Percentiles rank a stretch among this genome's conserved stretches.
phyloP scores from a whole-genome alignment of 495 filamentous ascomycete species.

The Talaromyces liani region DNA sequence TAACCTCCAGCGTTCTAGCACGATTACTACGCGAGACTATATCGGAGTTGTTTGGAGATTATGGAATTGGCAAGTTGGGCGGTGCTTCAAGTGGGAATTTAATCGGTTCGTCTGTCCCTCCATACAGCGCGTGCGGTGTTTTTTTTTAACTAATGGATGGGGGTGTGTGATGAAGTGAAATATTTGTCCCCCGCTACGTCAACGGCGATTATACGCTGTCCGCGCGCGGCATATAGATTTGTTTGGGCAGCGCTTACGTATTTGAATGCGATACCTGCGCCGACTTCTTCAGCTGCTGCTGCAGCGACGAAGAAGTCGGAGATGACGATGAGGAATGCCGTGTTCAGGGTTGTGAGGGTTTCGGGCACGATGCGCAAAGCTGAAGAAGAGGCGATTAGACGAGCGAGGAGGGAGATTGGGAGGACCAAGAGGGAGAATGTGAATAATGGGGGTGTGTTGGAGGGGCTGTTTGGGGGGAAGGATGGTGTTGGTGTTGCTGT shows the following conservation, averaged over 20 bases:
- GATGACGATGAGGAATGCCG: slow-evolving; percentile 43
- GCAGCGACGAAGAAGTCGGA: slow-evolving; percentile 23
- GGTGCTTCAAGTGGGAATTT: slow-evolving; percentile 52
- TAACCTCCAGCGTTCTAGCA: slow-evolving; percentile 56
- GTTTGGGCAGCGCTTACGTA: slow-evolving; percentile 86
- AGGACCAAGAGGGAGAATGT: slow-evolving; percentile 40
- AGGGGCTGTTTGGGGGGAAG: slow-evolving; percentile 32
- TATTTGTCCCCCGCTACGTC: slow-evolving; percentile 90
- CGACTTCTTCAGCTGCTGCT: not conserved
- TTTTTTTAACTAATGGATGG: slow-evolving; percentile 7
- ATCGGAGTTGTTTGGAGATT: slow-evolving; percentile 78
- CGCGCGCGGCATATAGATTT: slow-evolving; percentile 70
- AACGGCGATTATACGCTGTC: slow-evolving; percentile 79
- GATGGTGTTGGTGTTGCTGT: slow-evolving; percentile 16
- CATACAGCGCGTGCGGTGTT: too few relatives aligned
- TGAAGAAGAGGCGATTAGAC: slow-evolving; percentile 77
- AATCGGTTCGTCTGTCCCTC: slow-evolving; percentile 44
- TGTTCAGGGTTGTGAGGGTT: slow-evolving; percentile 83
- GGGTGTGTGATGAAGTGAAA: slow-evolving; percentile 57
- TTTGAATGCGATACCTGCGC: slow-evolving; percentile 58
- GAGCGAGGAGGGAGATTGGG: slow-evolving; percentile 64
- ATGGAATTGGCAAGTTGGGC: slow-evolving; percentile 58
- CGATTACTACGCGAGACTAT: slow-evolving; percentile 63
- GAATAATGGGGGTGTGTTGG: slow-evolving; percentile 1
- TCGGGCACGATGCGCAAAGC: slow-evolving; percentile 89